These are phyloP conservation scores for Botrytis hyacinthi DNA, from an alignment of 2,329 filamentous ascomycete genomes.

Conservation along the genomic window DNA sequence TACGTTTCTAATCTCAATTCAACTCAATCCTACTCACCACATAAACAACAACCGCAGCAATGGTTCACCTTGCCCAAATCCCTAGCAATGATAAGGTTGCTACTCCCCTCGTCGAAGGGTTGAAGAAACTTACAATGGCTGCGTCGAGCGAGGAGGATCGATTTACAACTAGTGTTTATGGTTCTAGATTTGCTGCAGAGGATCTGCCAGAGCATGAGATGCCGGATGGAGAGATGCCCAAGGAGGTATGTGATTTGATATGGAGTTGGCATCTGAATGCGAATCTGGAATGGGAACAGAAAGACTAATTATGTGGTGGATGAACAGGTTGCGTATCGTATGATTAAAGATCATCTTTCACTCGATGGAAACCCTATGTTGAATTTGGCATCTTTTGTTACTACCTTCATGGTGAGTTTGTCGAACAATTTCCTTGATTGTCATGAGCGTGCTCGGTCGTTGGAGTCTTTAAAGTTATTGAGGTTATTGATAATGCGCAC, in stretches of 20 bases:
- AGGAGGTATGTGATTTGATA: conserved; percentile 54
- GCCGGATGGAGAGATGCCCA: conserved; percentile 87
- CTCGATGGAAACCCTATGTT: conserved; percentile 89
- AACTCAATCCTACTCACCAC: neutral
- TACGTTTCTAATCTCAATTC: neutral
- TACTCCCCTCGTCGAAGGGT: conserved; percentile 40
- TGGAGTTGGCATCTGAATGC: neutral
- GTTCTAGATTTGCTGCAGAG: conserved; percentile 75
- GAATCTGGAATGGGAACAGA: neutral
- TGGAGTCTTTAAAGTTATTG: neutral
- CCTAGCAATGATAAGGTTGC: conserved; percentile 32
- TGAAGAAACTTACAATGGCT: conserved; percentile 48
- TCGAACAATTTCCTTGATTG: neutral
- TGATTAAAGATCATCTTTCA: conserved; percentile 94
- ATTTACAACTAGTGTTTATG: conserved; percentile 62
- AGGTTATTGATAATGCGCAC: neutral
- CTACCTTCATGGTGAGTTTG: conserved; percentile 80
- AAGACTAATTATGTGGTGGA: neutral
- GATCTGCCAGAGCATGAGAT: conserved; percentile 83
- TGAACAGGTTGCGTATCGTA: conserved; percentile 79
- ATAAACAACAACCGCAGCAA: conserved; percentile 35
- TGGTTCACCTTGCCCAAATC: conserved; percentile 50
- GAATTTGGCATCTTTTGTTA: conserved; percentile 87
- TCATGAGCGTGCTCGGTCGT: neutral
- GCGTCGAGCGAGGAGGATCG: conserved; percentile 23